Evolutionary conservation across 1,284 basidiomycete genomes (phyloP), one percentile per base, ranked within the genome.

Genomic region (Jaminaea rosea): DNA sequence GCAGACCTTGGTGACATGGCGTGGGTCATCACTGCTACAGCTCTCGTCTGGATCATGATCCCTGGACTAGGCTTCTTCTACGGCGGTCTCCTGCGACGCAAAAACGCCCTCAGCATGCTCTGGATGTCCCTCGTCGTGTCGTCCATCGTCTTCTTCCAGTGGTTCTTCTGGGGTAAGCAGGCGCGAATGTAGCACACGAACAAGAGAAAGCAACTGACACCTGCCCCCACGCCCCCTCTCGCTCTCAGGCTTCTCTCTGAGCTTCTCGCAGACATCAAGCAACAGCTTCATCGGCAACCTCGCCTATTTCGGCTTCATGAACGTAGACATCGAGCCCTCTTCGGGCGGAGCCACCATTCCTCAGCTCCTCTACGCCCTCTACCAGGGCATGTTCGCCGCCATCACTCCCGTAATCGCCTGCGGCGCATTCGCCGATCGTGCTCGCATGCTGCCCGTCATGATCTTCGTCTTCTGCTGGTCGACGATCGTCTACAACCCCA

Each of bases 81-180:
- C 76, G 86, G 88, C 27, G 91, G 90, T 64, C 75, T 81, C 5
- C 75, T 84, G 44, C 79, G 88, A 49, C 81, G 88, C 41, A 94
- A 94, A 76, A 94, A 92, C 66, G 92, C 91, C 0, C 79, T 96
- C 7, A 88, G 86, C 19, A 91, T 93, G 88, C 84, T 97, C 44
- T 90, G 84, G 77, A 78, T 90, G 23, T 83, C 82, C 46, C 82
- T 94, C 79, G 83, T 84, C 72, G 82, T 83, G 11, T 74, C 90
- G 32, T 84, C 82, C 0, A 80, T 88, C 49, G 84, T 84, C 19
- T 83, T 84, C 1, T 84, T 87, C 75, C 82, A 85, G 70, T 76
- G 73, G 70, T 75, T 74, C 58, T 73, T 73, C 52, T 77, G 65
- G 71, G 71, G n/a, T n/a, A n/a, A n/a, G n/a, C n/a, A n/a, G n/a